A percentile compares a stretch with the other conserved stretches of the same genome.
These are phyloP conservation scores for Corylus avellana DNA, from an alignment of 306 rosid genomes.

Conservation along the genomic window DNA sequence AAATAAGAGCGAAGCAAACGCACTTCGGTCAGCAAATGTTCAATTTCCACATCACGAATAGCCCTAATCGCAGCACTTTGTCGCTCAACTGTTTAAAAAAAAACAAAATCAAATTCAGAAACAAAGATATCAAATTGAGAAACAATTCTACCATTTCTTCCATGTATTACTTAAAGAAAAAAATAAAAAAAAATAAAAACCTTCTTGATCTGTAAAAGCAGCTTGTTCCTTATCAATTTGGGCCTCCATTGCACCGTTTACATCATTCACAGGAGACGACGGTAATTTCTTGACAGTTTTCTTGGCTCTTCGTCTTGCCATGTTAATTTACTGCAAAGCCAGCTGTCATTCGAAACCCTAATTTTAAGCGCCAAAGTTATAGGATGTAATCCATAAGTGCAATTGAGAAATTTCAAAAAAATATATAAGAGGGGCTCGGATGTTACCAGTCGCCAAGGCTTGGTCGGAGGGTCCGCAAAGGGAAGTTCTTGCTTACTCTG, in stretches of 20 bases:
- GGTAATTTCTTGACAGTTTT: slow-evolving; percentile 14
- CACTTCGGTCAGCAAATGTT: slow-evolving; percentile 63
- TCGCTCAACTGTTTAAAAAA: slow-evolving; percentile 47
- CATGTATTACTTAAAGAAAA: not conserved
- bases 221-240: slow-evolving; percentile 33
- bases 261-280: no score
- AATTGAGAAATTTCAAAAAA: not conserved
- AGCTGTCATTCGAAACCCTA: not conserved
- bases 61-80: slow-evolving; percentile 70
- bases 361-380: not conserved
- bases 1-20: slow-evolving; percentile 66
- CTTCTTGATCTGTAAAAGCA: slow-evolving; percentile 54
- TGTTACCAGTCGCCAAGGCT: not conserved
- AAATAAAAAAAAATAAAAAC: slow-evolving; percentile 14
- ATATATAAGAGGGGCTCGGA: no score
- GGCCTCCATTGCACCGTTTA: slow-evolving; percentile 17
- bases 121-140: not conserved
- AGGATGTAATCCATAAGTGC: not conserved
- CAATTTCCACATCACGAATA: slow-evolving; percentile 71
- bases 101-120: not conserved
- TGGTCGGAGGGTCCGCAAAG: not conserved
- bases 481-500: not conserved
- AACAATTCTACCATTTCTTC: not conserved
- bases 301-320: slow-evolving; percentile 58
- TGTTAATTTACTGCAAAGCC: slow-evolving; percentile 16